Percentiles rank a stretch among this genome's conserved stretches.
Evolutionary conservation across 1,284 basidiomycete genomes (phyloP).

Genomic region (Ganoderma lingzhi): DNA sequence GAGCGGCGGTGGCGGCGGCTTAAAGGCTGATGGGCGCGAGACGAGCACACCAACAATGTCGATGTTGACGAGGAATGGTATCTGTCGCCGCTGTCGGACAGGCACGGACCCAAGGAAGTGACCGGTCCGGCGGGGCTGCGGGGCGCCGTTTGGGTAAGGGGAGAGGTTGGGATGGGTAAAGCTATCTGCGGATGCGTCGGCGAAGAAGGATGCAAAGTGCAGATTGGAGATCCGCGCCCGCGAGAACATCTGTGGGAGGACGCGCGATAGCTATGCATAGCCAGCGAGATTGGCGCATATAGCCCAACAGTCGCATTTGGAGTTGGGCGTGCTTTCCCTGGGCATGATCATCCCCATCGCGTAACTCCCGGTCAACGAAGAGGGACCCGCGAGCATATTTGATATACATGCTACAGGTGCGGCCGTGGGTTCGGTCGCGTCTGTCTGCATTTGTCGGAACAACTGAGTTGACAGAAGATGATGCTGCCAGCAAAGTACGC

Average conservation of each 20-base stretch:
- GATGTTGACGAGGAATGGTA: background rate
- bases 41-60: background rate
- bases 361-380: constrained; percentile 1
- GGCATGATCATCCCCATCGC: background rate
- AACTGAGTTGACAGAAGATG: background rate
- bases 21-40: background rate
- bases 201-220: background rate
- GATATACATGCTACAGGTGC: background rate
- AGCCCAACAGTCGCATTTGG: background rate
- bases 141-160: background rate
- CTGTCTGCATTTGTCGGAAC: background rate
- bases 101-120: background rate
- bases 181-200: background rate
- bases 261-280: background rate
- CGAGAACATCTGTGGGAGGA: background rate
- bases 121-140: background rate
- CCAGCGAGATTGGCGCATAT: background rate
- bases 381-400: background rate
- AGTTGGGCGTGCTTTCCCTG: background rate
- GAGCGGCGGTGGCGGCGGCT: background rate
- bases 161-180: background rate
- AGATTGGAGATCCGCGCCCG: background rate
- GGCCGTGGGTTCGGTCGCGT: background rate
- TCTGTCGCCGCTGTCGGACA: background rate
- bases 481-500: background rate